Conservation (phyloP, 164 flowering plant genomes). For the Platanus orientalis region DNA sequence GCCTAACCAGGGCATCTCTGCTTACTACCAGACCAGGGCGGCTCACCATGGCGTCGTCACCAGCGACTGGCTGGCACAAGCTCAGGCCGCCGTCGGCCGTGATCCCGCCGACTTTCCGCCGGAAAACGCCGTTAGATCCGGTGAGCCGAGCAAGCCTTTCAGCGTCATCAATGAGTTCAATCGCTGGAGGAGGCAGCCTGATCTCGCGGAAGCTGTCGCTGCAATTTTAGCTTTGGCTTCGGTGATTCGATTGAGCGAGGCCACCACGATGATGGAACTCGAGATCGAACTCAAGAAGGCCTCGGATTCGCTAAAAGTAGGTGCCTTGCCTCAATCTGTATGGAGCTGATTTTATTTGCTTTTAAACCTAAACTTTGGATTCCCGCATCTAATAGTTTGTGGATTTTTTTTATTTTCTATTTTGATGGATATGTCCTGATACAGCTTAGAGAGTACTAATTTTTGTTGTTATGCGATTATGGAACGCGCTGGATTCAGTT, state of each 20-base stretch:
- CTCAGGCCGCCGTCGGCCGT: slow-evolving; percentile 71
- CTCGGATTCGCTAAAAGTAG: slow-evolving; percentile 80
- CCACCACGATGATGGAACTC: slow-evolving; percentile 97
- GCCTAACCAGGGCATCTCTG: slow-evolving; percentile 46
- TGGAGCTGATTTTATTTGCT: not conserved
- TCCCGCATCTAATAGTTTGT: too few species aligned
- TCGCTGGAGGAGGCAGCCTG: slow-evolving; percentile 92
- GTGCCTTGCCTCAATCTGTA: slow-evolving; percentile 1
- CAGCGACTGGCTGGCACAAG: slow-evolving; percentile 96
- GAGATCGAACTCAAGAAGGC: slow-evolving; percentile 94
- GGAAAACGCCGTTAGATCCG: slow-evolving; percentile 5
- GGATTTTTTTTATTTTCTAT: not conserved
- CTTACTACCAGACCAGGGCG: slow-evolving; percentile 88
- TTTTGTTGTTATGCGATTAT: too few species aligned
- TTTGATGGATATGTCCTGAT: too few species aligned
- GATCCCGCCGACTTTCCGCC: slow-evolving; percentile 9
- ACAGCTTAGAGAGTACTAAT: too few species aligned
- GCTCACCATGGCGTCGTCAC: slow-evolving; percentile 89
- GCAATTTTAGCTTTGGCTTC: slow-evolving; percentile 88
- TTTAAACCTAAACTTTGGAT: too few species aligned
- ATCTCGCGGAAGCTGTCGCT: slow-evolving; percentile 97
- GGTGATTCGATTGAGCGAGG: slow-evolving; percentile 70
- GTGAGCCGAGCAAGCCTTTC: slow-evolving; percentile 34
- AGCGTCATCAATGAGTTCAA: slow-evolving; percentile 90
- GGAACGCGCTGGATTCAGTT: too few species aligned